Percentiles rank a stretch among this genome's conserved stretches.
These are phyloP conservation scores for Arxiozyma slooffiae DNA, from an alignment of 1,139 yeast species.

Conservation along the genomic window DNA sequence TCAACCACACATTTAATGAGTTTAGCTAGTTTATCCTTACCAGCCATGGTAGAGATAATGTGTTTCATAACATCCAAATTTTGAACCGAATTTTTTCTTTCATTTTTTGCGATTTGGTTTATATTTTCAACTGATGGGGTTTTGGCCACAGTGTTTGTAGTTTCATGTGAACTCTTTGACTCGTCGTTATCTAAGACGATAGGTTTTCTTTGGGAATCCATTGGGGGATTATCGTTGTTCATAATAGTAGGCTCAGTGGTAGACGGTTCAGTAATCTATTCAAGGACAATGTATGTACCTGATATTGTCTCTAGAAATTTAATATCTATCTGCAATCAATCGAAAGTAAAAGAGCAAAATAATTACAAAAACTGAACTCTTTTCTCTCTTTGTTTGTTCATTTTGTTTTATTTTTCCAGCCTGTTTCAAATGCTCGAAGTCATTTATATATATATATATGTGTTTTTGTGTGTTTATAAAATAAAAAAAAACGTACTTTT, in stretches of 20 bases:
- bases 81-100: constrained; percentile 2
- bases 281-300: no score
- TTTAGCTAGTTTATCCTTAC: constrained; percentile 65
- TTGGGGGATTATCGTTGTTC: neutral
- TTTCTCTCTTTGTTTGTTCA: no score
- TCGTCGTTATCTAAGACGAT: neutral
- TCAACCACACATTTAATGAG: constrained; percentile 50
- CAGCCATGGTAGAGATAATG: constrained; percentile 25
- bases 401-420: neutral
- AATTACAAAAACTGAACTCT: no score
- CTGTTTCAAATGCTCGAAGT: neutral
- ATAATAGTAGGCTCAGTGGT: neutral
- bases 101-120: neutral
- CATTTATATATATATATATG: neutral
- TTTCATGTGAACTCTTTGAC: neutral
- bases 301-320: no score
- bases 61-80: neutral
- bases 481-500: no score
- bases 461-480: no score
- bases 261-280: neutral
- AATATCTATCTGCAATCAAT: no score
- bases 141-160: constrained; percentile 1
- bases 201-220: neutral
- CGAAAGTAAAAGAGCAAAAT: neutral
- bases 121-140: constrained; percentile 3